A percentile compares a stretch with the other conserved stretches of the same genome.
phyloP scores from a whole-genome alignment of 1,284 basidiomycete species.

The Leccinum holopus region DNA sequence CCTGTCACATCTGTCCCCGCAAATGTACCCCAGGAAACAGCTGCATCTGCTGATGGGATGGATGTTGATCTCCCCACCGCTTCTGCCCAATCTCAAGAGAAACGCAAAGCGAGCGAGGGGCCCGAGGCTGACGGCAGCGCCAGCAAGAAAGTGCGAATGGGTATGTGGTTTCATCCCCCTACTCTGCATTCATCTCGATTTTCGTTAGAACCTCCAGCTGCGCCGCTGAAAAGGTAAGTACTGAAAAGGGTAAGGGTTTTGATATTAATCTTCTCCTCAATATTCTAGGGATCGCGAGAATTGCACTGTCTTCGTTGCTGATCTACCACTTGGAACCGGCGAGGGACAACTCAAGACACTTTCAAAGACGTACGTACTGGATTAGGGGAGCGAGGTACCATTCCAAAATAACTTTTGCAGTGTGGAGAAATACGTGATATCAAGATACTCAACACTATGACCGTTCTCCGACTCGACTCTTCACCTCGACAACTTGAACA shows the following conservation, averaged over 20 bases:
- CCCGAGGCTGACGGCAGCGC: constrained; percentile 41
- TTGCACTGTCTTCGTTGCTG: constrained; percentile 84
- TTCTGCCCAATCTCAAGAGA: constrained; percentile 43
- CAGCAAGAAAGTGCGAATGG: constrained; percentile 61
- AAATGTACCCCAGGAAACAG: constrained; percentile 5
- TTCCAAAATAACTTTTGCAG: constrained; percentile 42
- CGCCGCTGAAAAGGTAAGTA: constrained; percentile 60
- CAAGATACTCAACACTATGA: constrained; percentile 44
- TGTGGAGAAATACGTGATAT: constrained; percentile 82
- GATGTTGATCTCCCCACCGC: constrained; percentile 45
- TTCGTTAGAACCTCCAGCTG: constrained; percentile 43
- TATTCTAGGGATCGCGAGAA: constrained; percentile 88
- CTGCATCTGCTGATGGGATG: constrained; percentile 41
- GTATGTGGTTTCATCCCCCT: constrained; percentile 36
- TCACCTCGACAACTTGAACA: no score
- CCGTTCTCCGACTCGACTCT: no score
- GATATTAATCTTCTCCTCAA: not conserved
- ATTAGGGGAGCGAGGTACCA: constrained; percentile 2
- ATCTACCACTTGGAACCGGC: constrained; percentile 57
- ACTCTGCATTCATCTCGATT: not conserved
- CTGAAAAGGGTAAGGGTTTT: not conserved
- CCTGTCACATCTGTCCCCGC: constrained; percentile 36
- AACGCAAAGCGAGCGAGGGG: constrained; percentile 62
- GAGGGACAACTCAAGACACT: constrained; percentile 69
- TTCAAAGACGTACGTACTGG: constrained; percentile 72